Percentiles rank a stretch among this genome's conserved stretches.
These are phyloP conservation scores for Penicillium psychrosexuale DNA, from an alignment of 2,329 filamentous ascomycete genomes.

Conservation along the genomic window DNA sequence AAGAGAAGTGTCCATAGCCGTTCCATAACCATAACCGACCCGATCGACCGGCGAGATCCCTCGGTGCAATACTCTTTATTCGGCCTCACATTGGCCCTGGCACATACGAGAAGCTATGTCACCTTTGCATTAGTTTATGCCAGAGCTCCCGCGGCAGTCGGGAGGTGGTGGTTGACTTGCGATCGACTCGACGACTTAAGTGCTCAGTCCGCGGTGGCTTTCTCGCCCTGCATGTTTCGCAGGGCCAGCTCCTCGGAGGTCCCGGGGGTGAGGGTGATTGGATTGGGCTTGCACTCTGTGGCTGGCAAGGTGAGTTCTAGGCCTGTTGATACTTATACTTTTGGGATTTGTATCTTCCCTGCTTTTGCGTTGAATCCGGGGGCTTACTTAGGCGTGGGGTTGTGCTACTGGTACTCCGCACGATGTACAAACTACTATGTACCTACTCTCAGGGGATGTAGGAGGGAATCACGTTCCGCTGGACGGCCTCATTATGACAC, in stretches of 20 bases:
- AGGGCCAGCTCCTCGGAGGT: constrained; percentile 6
- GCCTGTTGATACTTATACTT: neutral
- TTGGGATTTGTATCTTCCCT: neutral
- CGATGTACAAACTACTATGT: neutral
- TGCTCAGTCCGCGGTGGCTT: constrained; percentile 19
- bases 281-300: neutral
- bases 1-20: neutral
- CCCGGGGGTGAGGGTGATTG: neutral
- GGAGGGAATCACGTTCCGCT: neutral
- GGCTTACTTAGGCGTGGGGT: neutral
- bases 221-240: neutral
- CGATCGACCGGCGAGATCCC: neutral
- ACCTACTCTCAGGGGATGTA: neutral
- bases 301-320: neutral
- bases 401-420: neutral
- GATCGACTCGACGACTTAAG: constrained; percentile 20
- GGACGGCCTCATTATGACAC: constrained; percentile 20
- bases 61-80: neutral
- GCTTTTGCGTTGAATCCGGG: neutral
- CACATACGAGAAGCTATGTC: constrained; percentile 20
- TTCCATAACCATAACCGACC: neutral
- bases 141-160: constrained; percentile 12
- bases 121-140: constrained; percentile 20
- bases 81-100: constrained; percentile 19
- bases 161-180: constrained; percentile 15